Evolutionary conservation across 768 basidiomycete genomes (phyloP).

Genomic region (Boletus rubroflammeus): DNA sequence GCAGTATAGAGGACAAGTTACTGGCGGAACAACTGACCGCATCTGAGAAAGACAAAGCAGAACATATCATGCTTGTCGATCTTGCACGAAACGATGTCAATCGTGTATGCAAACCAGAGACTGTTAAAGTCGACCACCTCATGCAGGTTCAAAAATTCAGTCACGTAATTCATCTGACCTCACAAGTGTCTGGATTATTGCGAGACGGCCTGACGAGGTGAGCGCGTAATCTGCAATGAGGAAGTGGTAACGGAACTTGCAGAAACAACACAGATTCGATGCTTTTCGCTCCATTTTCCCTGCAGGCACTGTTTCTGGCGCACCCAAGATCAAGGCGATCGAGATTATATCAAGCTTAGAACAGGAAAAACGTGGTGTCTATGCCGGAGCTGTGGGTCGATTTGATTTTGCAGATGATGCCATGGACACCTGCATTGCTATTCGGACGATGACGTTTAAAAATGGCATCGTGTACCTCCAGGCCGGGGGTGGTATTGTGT

Average conservation of each 20-base stretch:
- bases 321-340: constrained; percentile 98
- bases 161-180: constrained; percentile 97
- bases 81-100: constrained; percentile 98
- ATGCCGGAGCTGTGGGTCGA: constrained; percentile 96
- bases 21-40: constrained; percentile 70
- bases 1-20: constrained; percentile 77
- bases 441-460: constrained; percentile 97
- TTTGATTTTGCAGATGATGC: constrained; percentile 94
- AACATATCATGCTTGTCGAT: constrained; percentile 99
- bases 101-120: constrained; percentile 90
- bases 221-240: constrained; percentile 6
- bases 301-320: constrained; percentile 97
- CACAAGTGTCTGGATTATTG: constrained; percentile 85
- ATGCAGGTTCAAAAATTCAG: constrained; percentile 95
- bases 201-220: constrained; percentile 83
- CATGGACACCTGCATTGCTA: constrained; percentile 99
- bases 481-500: constrained; percentile 96
- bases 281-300: constrained; percentile 99
- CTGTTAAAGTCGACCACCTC: constrained; percentile 93
- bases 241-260: constrained; percentile 3
- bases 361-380: constrained; percentile 86
- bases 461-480: constrained; percentile 88
- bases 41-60: constrained; percentile 94
- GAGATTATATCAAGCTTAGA: constrained; percentile 87
- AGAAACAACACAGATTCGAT: constrained; percentile 65